Evolutionary conservation across 2,329 filamentous ascomycete species (phyloP), one percentile per base, ranked within the genome.

Genomic region (Alternaria hordeiaustralica): DNA sequence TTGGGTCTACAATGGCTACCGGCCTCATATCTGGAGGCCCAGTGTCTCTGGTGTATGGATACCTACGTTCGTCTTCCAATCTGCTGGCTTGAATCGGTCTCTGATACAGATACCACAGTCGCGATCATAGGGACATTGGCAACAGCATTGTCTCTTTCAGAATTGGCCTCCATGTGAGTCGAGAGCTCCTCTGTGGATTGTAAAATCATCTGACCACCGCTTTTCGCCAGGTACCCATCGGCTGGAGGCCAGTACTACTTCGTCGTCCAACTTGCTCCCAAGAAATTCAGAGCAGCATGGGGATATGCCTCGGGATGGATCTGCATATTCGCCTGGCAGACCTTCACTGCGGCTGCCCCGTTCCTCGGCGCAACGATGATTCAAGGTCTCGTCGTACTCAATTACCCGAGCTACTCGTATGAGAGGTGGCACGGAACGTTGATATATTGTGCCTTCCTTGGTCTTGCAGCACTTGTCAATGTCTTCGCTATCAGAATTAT

Each of bases 341-440:
- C 78, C 7, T 43, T 65, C 57, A 66, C 54, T 64, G 80, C 76
- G 13, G 58, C 63, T 1, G 67, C 56, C 1, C 61, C 60, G 5
- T 78, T 71, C 53, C 61, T 73, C 1, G 61, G 63, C 9, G 72
- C 67, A 6, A 73, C 71, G 0, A 25, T 65, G 18, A 55, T 75
- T 9, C 72, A 75, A 51, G 73, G 70, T 10, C 64, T 75, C 6
- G 53, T 74, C 1, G 67, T 73, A 41, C 71, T 84, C 30, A 81
- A 76, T n/a, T 61, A 81, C 11, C 62, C 68, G 1, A 49, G 58
- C n/a, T 83, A 84, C 63, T 47, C 67, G 1, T 63, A 73, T 1
- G 58, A 82, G 56, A 63, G 74, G 12, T 86, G 83, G 83, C 84
- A 87, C 43, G 82, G 78, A 2, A 85, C 49, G 11, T 41, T 54